Evolutionary conservation across 345 rosid species (phyloP), one percentile per base, ranked within the genome.

Genomic region (Cardamine chenopodiifolia): DNA sequence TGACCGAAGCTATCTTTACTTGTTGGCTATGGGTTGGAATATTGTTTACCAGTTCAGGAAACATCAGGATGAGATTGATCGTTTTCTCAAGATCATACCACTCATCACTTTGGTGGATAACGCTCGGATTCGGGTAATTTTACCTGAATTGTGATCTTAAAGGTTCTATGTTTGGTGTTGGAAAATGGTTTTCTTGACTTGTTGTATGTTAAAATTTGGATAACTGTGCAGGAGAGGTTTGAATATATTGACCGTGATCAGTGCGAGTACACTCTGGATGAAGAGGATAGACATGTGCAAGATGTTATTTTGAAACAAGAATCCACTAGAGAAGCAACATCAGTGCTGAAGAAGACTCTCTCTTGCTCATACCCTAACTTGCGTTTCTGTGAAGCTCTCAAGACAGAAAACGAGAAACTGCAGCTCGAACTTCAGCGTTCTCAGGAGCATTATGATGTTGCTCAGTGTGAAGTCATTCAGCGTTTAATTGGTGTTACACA

Each of bases 21-120:
- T 95, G 86, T 81, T 95, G 56, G 99, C 99, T 20, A 92, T 92
- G 99, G 99, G 99, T 1, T 95, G 99, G 99, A 95, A 92, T 82
- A 92, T 95, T 32, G 99, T 95, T 50, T 95, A 95, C 47, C 99
- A 95, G 79, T 95, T 95, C 67, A 82, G 97, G 74, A 95, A 86
- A 82, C 96, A 95, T 14, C 99, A 92, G 81, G 88, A 81, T 74
- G 99, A 95, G 89, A 95, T 95, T 45, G 99, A 95, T 72, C 89
- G 88, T 6, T 95, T 90, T 68, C 85, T 95, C 85, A 85, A 89
- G 85, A 89, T 92, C 54, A 83, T 95, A 25, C 99, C 99, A 3
- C 96, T 95, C 72, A 95, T 95, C 72, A 89, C 97, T 62, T 92
- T 95, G 9, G 98, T 95, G 11, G 99, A 95, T 62, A 95, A 89